Percentiles rank a stretch among this genome's conserved stretches.
These are phyloP conservation scores for Dendrobium nobile DNA, from an alignment of 106 monocot genomes.

Conservation along the genomic window DNA sequence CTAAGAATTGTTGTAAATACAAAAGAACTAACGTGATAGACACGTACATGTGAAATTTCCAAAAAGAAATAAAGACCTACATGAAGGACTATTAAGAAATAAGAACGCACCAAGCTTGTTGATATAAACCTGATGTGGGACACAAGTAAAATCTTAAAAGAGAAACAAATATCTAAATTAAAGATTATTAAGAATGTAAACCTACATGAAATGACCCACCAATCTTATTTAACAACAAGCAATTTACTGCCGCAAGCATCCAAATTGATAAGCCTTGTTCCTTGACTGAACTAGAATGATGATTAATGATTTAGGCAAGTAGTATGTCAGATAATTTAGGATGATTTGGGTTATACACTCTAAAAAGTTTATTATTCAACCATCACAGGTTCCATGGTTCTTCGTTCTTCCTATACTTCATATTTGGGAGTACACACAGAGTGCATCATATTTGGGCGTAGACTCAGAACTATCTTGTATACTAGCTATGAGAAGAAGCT, in stretches of 20 bases:
- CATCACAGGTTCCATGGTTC: background rate
- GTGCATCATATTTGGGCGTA: background rate
- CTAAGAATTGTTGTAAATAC: background rate
- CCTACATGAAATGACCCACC: background rate
- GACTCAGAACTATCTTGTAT: background rate
- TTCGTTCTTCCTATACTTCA: background rate
- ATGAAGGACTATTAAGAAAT: background rate
- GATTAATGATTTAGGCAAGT: background rate
- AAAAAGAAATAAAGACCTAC: background rate
- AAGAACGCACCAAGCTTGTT: background rate
- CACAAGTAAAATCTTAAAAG: background rate
- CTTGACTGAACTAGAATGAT: background rate
- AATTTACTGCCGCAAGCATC: background rate
- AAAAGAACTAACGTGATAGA: background rate
- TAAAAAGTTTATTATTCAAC: background rate
- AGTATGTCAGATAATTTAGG: background rate
- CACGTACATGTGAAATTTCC: background rate
- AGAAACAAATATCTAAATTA: background rate
- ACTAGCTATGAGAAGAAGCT: background rate
- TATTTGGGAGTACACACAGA: background rate
- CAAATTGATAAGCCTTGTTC: background rate
- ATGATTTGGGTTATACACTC: background rate
- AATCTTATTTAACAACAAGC: background rate
- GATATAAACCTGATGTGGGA: background rate
- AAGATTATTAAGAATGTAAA: background rate